Conservation (phyloP, 768 basidiomycete genomes). For the Chiua virens region DNA sequence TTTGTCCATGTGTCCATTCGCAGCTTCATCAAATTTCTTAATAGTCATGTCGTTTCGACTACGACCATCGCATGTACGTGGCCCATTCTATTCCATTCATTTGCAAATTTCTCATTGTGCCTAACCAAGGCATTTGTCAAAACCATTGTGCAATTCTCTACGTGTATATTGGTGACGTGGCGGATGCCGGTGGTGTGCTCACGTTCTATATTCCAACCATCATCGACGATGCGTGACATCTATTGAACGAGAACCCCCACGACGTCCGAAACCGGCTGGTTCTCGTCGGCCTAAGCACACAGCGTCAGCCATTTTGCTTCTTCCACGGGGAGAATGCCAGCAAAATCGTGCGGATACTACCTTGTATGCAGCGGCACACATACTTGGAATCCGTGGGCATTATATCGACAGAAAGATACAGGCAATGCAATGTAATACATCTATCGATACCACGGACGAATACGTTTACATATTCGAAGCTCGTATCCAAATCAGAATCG, state of each 20-base stretch:
- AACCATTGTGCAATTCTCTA: constrained; percentile 85
- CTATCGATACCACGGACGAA: constrained; percentile 4
- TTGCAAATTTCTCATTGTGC: not conserved
- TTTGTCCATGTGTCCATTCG: constrained; percentile 68
- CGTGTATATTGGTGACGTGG: constrained; percentile 82
- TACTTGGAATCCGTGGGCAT: not conserved
- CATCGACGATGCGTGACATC: constrained; percentile 59
- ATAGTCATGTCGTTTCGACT: constrained; percentile 74
- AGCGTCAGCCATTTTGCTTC: too few species aligned
- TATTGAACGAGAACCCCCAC: constrained; percentile 12
- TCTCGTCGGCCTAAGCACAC: not conserved
- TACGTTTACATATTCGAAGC: constrained; percentile 11
- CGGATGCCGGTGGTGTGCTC: constrained; percentile 78
- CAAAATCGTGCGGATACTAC: too few species aligned
- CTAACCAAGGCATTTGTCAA: constrained; percentile 67
- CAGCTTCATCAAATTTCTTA: constrained; percentile 80
- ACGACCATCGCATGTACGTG: constrained; percentile 82
- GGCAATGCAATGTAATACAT: constrained; percentile 2
- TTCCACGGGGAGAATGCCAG: too few species aligned
- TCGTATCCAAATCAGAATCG: not conserved
- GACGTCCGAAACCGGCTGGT: not conserved
- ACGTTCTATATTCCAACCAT: constrained; percentile 88
- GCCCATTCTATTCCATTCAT: not conserved
- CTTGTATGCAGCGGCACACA: not conserved
- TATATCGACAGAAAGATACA: not conserved